Evolutionary conservation across 345 rosid genomes (phyloP), one percentile per base, ranked within the genome.

Genomic region (Eucalyptus camaldulensis): DNA sequence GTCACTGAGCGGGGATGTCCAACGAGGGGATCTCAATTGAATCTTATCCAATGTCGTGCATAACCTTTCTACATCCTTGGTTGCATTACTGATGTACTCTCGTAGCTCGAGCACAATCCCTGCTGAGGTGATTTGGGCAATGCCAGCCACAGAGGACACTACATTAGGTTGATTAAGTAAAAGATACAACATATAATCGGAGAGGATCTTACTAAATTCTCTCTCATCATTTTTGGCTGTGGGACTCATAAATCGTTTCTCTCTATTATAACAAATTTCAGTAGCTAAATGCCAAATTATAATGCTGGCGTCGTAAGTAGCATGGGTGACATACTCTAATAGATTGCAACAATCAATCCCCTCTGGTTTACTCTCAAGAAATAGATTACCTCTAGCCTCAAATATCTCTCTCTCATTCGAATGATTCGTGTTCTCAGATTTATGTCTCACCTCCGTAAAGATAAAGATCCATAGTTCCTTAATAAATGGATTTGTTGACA

Each of bases 21-120:
- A 17, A 0, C 8, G 54, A 51, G 8, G 4, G 22, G 21, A 17
- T 17, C 4, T 0, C 21, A 0, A 15, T 40, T 5, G 6, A 40
- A 40, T 1, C 56, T 19, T 24, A 53, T 53, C 0, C 56, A 53
- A 19, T 53, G 0, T 53, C 24, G 0, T 0, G 0, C 0, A 53
- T 53, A 53, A 53, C 10, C 10, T 53, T 53, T 0, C 56, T 2
- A 53, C 24, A 19, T 53, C 56, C 56, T 53, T 53, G 56, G 56
- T 53, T 0, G 0, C 56, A 53, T 0, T 0, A 53, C 2, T 53
- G 5, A 19, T 53, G 56, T 53, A 0, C 10, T 53, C 0, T 53
- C 0, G 56, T 19, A 53, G 56, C 24, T 53, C 0, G 24, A 19
- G 2, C 56, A 53, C 56, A 0, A 0, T 53, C 0, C 0, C 24